A percentile compares a stretch with the other conserved stretches of the same genome.
Evolutionary conservation across 345 rosid genomes (phyloP).

Genomic region (Pugionium cornutum): DNA sequence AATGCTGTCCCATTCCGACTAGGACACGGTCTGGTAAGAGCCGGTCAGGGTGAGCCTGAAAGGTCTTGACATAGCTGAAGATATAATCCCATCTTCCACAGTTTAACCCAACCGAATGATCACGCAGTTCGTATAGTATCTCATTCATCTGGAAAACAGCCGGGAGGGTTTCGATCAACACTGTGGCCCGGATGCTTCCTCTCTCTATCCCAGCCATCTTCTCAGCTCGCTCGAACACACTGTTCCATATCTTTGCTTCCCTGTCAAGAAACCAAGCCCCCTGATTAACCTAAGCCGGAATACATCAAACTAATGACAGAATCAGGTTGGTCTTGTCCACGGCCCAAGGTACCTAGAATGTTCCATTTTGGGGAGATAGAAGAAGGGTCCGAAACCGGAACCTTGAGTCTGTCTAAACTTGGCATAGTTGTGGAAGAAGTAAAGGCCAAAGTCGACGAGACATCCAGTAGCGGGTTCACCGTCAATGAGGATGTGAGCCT

Average conservation of each 20-base stretch:
- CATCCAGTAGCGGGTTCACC: constrained; percentile 90
- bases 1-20: constrained; percentile 88
- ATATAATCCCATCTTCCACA: constrained; percentile 98
- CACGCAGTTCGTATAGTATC: constrained; percentile 77
- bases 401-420: constrained; percentile 70
- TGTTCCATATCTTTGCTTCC: constrained; percentile 95
- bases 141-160: constrained; percentile 97
- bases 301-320: background rate
- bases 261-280: constrained; percentile 44
- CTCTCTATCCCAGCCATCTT: constrained; percentile 76
- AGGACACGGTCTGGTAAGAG: constrained; percentile 79
- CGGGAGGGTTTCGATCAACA: constrained; percentile 82
- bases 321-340: background rate
- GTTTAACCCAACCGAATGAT: constrained; percentile 84
- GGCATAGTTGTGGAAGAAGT: constrained; percentile 77
- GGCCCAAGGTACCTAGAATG: constrained; percentile 60
- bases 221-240: constrained; percentile 83
- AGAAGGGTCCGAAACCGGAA: constrained; percentile 86
- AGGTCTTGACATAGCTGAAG: constrained; percentile 91
- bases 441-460: constrained; percentile 88
- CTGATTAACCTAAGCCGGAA: background rate
- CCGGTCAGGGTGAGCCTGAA: constrained; percentile 80
- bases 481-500: constrained; percentile 78
- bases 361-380: constrained; percentile 96
- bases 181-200: constrained; percentile 89